phyloP scores from a whole-genome alignment of 805 yeast genomes.

The Sungouiella blattae region DNA sequence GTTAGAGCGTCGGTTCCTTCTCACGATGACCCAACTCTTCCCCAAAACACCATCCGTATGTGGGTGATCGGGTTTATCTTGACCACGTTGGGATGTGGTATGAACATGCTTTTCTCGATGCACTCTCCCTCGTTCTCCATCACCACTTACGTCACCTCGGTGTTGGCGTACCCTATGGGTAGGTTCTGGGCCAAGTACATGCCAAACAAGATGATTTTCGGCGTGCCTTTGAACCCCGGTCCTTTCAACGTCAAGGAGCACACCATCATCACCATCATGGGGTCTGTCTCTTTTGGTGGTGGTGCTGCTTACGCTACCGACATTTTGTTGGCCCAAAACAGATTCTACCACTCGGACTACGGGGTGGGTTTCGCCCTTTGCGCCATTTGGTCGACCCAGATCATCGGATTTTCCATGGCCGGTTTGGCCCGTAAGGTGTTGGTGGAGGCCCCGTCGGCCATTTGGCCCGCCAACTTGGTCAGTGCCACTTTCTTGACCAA shows the following conservation, averaged over 20 bases:
- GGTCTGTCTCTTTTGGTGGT: conserved; percentile 37
- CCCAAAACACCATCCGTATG: conserved; percentile 53
- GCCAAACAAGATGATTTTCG: conserved; percentile 34
- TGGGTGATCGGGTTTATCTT: conserved; percentile 50
- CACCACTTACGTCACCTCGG: conserved; percentile 52
- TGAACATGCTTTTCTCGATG: conserved; percentile 56
- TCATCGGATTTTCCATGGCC: conserved; percentile 65
- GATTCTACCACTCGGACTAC: conserved; percentile 42
- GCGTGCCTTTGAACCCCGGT: conserved; percentile 52
- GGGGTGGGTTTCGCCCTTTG: conserved; percentile 56
- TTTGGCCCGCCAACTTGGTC: conserved; percentile 70
- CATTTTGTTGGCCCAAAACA: conserved; percentile 49
- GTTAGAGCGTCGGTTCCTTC: conserved; percentile 61
- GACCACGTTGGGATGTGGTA: conserved; percentile 54
- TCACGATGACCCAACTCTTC: conserved; percentile 46
- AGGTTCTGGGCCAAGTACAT: conserved; percentile 38
- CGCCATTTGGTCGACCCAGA: conserved; percentile 53
- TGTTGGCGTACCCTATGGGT: conserved; percentile 62
- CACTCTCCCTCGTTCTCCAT: conserved; percentile 54
- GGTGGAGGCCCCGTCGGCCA: conserved; percentile 60
- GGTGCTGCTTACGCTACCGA: conserved; percentile 58
- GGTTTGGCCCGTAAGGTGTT: conserved; percentile 58
- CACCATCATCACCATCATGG: conserved; percentile 50
- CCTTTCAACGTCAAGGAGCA: conserved; percentile 64
- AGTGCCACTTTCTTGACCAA: conserved; percentile 52